These are phyloP conservation scores for Nitzschia sp. DNA, from an alignment of 108 stramenopile genomes.

Conservation along the genomic window DNA sequence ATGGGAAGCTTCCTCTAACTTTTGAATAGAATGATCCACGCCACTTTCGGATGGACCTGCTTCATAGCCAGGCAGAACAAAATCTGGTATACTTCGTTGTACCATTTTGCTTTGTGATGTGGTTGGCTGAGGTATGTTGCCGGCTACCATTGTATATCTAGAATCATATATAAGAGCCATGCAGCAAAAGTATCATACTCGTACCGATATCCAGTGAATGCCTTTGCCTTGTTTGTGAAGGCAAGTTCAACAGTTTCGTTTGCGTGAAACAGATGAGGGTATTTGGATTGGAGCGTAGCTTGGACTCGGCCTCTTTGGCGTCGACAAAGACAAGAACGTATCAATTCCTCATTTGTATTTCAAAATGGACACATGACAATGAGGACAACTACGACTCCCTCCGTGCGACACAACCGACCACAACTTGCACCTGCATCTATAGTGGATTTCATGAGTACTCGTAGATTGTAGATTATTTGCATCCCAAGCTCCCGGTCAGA, in stretches of 20 bases:
- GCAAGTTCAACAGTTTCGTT: conserved; percentile 52
- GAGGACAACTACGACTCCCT: too few relatives aligned
- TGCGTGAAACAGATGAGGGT: conserved; percentile 36
- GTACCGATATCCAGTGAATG: too few relatives aligned
- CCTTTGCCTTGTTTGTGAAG: conserved; percentile 58
- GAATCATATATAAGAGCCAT: too few relatives aligned
- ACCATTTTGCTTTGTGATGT: neutral
- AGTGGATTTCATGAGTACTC: too few relatives aligned
- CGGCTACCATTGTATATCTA: too few relatives aligned
- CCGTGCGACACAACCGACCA: too few relatives aligned
- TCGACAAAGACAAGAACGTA: conserved; percentile 40
- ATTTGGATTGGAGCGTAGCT: conserved; percentile 31
- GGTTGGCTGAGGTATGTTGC: too few relatives aligned
- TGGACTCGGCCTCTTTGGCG: conserved; percentile 41
- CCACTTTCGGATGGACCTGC: conserved; percentile 24
- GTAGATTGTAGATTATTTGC: too few relatives aligned
- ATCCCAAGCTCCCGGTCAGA: too few relatives aligned
- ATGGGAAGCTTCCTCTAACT: conserved; percentile 27
- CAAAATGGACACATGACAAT: too few relatives aligned
- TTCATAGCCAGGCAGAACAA: conserved; percentile 43
- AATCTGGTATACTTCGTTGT: neutral
- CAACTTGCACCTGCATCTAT: too few relatives aligned
- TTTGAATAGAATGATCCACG: conserved; percentile 40
- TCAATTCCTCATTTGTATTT: neutral
- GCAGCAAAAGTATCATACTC: too few relatives aligned